phyloP scores from a whole-genome alignment of 164 flowering plant genomes.

The Piper longum region DNA sequence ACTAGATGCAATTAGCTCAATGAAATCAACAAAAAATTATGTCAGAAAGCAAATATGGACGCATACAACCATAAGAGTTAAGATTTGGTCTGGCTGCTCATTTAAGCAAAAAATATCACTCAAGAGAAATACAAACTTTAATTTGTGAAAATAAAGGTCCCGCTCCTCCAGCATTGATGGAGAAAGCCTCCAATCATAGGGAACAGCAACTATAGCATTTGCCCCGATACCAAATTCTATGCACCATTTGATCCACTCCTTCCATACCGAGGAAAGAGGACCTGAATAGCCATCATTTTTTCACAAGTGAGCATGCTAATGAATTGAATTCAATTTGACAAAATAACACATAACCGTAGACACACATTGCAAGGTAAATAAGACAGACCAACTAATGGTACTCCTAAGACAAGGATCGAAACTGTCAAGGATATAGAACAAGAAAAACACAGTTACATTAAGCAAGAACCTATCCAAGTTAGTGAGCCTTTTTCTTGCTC shows the following conservation, averaged over 20 bases:
- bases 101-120: too few species aligned
- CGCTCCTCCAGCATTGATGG: slow-evolving; percentile 94
- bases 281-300: slow-evolving; percentile 32
- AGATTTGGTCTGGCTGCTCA: not conserved
- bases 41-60: not conserved
- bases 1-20: too few species aligned
- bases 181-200: slow-evolving; percentile 98
- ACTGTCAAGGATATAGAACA: not conserved
- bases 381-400: not conserved
- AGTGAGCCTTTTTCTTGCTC: too few species aligned
- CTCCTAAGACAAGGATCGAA: not conserved
- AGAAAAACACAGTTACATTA: not conserved
- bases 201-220: slow-evolving; percentile 87
- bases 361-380: not conserved
- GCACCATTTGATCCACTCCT: slow-evolving; percentile 99
- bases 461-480: too few species aligned
- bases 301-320: not conserved
- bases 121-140: slow-evolving; percentile 49
- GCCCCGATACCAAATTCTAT: slow-evolving; percentile 94
- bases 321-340: too few species aligned
- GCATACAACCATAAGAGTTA: not conserved
- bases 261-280: slow-evolving; percentile 98
- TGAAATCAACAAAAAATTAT: too few species aligned
- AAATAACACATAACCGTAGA: too few species aligned
- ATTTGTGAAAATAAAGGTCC: slow-evolving; percentile 93